Evolutionary conservation across 192 early-diverging fungal genomes (phyloP).

Genomic region (Chytriomyces sp.): DNA sequence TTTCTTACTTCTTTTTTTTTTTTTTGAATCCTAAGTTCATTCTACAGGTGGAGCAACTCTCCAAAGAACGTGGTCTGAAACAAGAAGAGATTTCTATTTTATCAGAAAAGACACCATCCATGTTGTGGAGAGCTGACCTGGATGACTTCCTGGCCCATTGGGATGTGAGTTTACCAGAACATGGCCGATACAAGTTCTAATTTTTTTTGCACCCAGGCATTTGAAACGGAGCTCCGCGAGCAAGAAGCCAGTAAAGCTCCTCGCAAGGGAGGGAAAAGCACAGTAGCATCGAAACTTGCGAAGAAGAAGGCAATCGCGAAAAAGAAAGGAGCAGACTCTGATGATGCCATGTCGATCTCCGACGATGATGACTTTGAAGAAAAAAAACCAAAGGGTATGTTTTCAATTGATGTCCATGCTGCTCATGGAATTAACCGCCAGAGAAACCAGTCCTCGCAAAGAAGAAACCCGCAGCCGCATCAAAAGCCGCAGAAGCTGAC

Average conservation of each 20-base stretch:
- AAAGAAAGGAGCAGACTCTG: not conserved
- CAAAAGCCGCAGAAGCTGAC: constrained; percentile 11
- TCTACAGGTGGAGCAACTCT: constrained; percentile 70
- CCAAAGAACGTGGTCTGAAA: constrained; percentile 70
- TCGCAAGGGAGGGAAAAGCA: constrained; percentile 27
- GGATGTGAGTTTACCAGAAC: constrained; percentile 54
- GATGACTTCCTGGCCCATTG: constrained; percentile 83
- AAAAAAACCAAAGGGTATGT: constrained; percentile 28
- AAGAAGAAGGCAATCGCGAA: constrained; percentile 17
- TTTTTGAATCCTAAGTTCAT: constrained; percentile 2
- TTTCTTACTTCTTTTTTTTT: not conserved
- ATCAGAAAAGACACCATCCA: constrained; percentile 65
- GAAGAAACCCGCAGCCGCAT: constrained; percentile 28
- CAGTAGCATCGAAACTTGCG: not conserved
- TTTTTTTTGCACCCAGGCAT: constrained; percentile 3
- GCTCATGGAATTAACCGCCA: not conserved
- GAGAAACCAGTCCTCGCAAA: not conserved
- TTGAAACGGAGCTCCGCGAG: constrained; percentile 32
- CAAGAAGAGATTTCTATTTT: constrained; percentile 70
- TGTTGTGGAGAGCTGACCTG: constrained; percentile 87
- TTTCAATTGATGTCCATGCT: not conserved
- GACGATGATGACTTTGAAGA: constrained; percentile 16
- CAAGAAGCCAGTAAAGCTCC: constrained; percentile 25
- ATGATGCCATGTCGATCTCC: not conserved
- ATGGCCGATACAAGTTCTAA: not conserved